Base-by-base conservation (phyloP, 169 alveolate genomes). In the Plasmodium blacklocki region DNA sequence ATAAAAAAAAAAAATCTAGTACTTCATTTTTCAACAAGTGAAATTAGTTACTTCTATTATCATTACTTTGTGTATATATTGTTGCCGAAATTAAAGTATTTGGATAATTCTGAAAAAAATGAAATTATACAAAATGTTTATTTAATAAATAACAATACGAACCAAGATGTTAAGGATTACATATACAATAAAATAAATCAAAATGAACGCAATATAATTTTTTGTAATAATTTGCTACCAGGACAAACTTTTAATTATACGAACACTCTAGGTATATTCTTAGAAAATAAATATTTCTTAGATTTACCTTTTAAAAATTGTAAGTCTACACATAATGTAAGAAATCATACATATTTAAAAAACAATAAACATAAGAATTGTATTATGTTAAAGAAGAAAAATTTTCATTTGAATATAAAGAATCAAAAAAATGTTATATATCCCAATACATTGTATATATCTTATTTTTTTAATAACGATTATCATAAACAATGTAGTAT, bases 61-160 rank as follows among this genome's bases (percentile, higher is more conserved):
- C 86, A 86, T 43, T 86, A 86, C 56, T 86, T 86, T 71, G 63
- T 86, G 15, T 86, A 86, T 72, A 86, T 86, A 11, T 70, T 86
- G 58, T 19, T 86, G 64, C 88, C 92, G 6, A 49, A 86, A 71
- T 59, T 86, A 21, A 56, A 39, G 6, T 83, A 26, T 43, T 54
- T 86, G 47, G 45, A 19, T 50, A 74, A 62, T 50, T 43, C 23
- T 64, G 92, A 86, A 59, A 86, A 86, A 49, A 86, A 59, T 43
- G 29, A 86, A 39, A 70, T 86, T 58, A 58, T 86, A 18, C 64
- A 86, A 0, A 86, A 86, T 45, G 39, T 86, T 32, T 86, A 86
- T 60, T 62, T 86, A 60, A 64, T 86, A 29, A 66, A 52, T 59
- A 58, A 50, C 18, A 71, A 66, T 15, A 70, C 47, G 8, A 71